A percentile compares a stretch with the other conserved stretches of the same genome.
Evolutionary conservation across 2,329 filamentous ascomycete species (phyloP).

Genomic region (Bipolaris bicolor): DNA sequence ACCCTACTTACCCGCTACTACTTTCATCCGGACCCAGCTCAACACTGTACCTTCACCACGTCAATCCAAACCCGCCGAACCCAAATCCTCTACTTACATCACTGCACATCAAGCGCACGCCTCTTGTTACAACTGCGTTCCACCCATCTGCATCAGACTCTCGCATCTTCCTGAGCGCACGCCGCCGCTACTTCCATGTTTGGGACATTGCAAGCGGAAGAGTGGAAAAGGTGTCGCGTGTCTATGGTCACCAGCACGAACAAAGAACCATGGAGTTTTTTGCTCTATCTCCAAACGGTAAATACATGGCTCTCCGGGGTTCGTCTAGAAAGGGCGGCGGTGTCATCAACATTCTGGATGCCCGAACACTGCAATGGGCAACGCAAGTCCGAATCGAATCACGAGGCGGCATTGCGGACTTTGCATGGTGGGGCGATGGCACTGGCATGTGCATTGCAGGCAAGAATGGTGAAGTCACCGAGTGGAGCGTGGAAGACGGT

Average conservation of each 20-base stretch:
- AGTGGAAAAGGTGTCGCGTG: conserved; percentile 79
- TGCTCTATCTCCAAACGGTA: conserved; percentile 83
- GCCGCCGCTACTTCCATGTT: conserved; percentile 88
- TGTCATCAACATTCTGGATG: conserved; percentile 82
- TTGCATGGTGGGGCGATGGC: conserved; percentile 89
- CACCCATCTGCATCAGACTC: conserved; percentile 69
- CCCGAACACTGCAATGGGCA: conserved; percentile 84
- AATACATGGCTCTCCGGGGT: conserved; percentile 82
- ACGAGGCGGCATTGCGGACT: conserved; percentile 83
- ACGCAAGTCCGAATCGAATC: conserved; percentile 82
- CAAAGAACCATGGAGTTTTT: conserved; percentile 92
- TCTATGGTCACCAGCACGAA: conserved; percentile 77
- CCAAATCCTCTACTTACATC: conserved; percentile 91
- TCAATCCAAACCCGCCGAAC: conserved; percentile 74
- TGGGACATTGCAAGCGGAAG: conserved; percentile 86
- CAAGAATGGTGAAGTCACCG: conserved; percentile 86
- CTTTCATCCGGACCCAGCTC: conserved; percentile 87
- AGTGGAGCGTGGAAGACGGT: conserved; percentile 76
- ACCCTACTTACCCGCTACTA: conserved; percentile 85
- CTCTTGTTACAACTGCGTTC: conserved; percentile 85
- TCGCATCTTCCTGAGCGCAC: conserved; percentile 85
- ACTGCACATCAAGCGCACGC: conserved; percentile 81
- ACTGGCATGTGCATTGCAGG: conserved; percentile 81
- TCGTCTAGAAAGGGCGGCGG: conserved; percentile 85
- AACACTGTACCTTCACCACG: conserved; percentile 86